Conservation (phyloP, 140 eudicot species). For the Ambrosia hybrid region DNA sequence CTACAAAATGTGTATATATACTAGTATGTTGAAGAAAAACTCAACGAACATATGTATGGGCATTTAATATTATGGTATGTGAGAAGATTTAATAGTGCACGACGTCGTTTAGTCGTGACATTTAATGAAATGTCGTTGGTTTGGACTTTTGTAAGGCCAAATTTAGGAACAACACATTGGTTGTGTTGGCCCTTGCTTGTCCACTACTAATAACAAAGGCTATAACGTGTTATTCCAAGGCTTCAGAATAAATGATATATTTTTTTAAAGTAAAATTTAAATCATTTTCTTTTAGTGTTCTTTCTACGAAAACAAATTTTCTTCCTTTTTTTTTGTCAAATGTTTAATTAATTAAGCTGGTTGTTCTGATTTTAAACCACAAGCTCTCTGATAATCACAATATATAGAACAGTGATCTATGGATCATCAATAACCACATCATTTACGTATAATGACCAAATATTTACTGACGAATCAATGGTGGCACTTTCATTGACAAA, state of each 20-base stretch:
- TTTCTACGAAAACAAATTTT: neutral
- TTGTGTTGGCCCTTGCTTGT: conserved; percentile 29
- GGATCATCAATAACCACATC: too few relatives aligned
- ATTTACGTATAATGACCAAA: too few relatives aligned
- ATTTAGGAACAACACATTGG: conserved; percentile 27
- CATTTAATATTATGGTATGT: conserved; percentile 8
- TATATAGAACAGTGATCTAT: too few relatives aligned
- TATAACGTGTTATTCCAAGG: neutral
- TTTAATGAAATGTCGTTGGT: conserved; percentile 22
- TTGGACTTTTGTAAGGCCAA: conserved; percentile 23
- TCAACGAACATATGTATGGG: neutral
- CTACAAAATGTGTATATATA: neutral
- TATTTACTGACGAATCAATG: too few relatives aligned
- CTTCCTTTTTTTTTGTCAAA: neutral
- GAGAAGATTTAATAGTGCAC: conserved; percentile 9
- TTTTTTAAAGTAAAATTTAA: too few relatives aligned
- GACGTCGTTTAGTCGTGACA: conserved; percentile 17
- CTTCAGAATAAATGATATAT: neutral
- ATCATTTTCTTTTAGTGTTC: neutral
- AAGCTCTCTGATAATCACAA: neutral
- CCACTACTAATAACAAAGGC: conserved; percentile 15
- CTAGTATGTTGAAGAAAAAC: neutral
- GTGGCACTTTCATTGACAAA: too few relatives aligned
- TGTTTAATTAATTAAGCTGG: neutral
- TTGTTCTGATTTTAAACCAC: neutral